phyloP scores from a whole-genome alignment of 2,329 filamentous ascomycete species.

The Biscogniauxia mediterranea region DNA sequence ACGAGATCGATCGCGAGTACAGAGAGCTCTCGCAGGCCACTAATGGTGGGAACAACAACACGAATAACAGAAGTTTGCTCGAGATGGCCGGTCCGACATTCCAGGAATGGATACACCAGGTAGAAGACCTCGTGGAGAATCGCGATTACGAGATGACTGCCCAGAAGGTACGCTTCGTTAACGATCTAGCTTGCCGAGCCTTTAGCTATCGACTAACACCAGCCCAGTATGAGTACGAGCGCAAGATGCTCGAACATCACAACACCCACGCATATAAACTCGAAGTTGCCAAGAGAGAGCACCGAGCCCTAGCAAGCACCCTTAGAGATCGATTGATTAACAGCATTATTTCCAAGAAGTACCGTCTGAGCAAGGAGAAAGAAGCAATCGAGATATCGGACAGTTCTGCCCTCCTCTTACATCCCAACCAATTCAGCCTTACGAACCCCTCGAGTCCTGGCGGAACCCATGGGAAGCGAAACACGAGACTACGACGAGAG shows the following conservation, averaged over 20 bases:
- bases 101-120: slow-evolving; percentile 77
- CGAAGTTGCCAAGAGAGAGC: slow-evolving; percentile 62
- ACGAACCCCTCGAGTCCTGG: slow-evolving; percentile 64
- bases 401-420: slow-evolving; percentile 62
- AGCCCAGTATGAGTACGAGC: slow-evolving; percentile 59
- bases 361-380: slow-evolving; percentile 63
- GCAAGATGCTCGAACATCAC: slow-evolving; percentile 58
- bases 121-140: slow-evolving; percentile 85
- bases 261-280: slow-evolving; percentile 61
- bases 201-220: slow-evolving; percentile 21
- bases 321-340: slow-evolving; percentile 67
- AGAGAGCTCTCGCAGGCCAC: slow-evolving; percentile 35
- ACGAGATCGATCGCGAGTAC: slow-evolving; percentile 44
- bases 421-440: slow-evolving; percentile 67
- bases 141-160: slow-evolving; percentile 80
- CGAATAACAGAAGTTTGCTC: slow-evolving; percentile 56
- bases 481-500: slow-evolving; percentile 60
- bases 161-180: slow-evolving; percentile 62
- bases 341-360: slow-evolving; percentile 62
- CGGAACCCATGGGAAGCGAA: slow-evolving; percentile 61
- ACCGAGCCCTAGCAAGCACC: slow-evolving; percentile 57
- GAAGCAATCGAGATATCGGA: slow-evolving; percentile 67
- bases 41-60: slow-evolving; percentile 36
- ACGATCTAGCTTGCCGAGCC: not conserved
- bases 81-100: slow-evolving; percentile 83